Conservation (phyloP, 352 stramenopile species). For the Phytopythium litorale region DNA sequence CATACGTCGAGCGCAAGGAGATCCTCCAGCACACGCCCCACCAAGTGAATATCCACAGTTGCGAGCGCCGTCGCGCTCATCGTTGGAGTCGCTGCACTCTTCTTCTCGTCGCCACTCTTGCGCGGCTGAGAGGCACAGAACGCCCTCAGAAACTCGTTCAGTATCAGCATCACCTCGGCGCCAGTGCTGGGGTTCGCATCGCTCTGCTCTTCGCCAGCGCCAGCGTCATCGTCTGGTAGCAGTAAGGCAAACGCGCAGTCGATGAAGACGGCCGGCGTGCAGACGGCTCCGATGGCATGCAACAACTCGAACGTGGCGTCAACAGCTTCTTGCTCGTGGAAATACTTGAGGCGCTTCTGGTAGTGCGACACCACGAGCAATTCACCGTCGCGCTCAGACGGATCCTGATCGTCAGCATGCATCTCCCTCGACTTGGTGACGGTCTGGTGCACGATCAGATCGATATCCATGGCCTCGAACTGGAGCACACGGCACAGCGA, state of each 20-base stretch:
- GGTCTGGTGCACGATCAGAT: constrained; percentile 61
- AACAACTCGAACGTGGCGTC: constrained; percentile 41
- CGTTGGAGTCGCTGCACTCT: background rate
- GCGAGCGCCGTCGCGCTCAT: background rate
- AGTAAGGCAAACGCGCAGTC: constrained; percentile 60
- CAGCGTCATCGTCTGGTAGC: background rate
- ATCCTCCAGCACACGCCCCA: constrained; percentile 75
- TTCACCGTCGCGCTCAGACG: constrained; percentile 3
- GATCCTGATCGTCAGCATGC: background rate
- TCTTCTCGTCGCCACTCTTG: background rate
- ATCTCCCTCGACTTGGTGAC: constrained; percentile 2
- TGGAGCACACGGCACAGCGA: constrained; percentile 43
- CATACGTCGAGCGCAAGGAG: constrained; percentile 49
- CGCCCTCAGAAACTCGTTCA: constrained; percentile 60
- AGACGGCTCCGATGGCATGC: constrained; percentile 34
- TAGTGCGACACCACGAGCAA: constrained; percentile 61
- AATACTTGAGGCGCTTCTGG: constrained; percentile 69
- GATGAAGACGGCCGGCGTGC: constrained; percentile 57
- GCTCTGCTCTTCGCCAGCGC: constrained; percentile 1
- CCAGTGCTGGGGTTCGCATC: constrained; percentile 2
- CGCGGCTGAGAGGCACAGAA: constrained; percentile 8
- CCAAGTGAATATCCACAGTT: constrained; percentile 50
- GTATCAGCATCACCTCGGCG: constrained; percentile 49
- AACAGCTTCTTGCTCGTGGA: constrained; percentile 70
- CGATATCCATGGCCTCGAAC: constrained; percentile 69